Evolutionary conservation across 768 basidiomycete genomes (phyloP).

Genomic region (Suillus occidentalis): DNA sequence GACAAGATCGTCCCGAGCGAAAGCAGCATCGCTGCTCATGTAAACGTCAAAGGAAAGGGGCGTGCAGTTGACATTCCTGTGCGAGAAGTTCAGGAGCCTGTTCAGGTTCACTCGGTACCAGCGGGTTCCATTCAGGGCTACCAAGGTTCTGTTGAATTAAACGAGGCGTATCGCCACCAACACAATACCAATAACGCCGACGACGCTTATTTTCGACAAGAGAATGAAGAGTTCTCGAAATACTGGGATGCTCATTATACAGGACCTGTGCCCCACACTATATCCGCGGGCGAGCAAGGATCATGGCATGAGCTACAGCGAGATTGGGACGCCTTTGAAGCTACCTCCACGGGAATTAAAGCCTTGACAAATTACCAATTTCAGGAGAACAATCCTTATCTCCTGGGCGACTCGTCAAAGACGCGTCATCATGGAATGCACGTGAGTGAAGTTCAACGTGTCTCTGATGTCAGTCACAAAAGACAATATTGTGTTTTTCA

Average conservation of each 20-base stretch:
- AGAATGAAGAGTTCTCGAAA: slow-evolving; percentile 63
- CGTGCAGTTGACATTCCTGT: slow-evolving; percentile 35
- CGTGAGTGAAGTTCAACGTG: slow-evolving; percentile 26
- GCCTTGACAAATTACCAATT: slow-evolving; percentile 65
- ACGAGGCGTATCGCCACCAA: slow-evolving; percentile 20
- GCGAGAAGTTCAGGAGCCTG: slow-evolving; percentile 3
- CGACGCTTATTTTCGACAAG: slow-evolving; percentile 69
- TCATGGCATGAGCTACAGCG: slow-evolving; percentile 68
- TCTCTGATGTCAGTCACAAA: slow-evolving; percentile 40
- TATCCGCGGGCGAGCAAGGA: slow-evolving; percentile 29
- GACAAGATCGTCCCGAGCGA: slow-evolving; percentile 70
- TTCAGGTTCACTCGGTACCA: slow-evolving; percentile 6
- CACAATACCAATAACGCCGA: slow-evolving; percentile 40
- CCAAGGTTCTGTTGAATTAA: slow-evolving; percentile 22
- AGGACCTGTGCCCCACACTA: slow-evolving; percentile 12
- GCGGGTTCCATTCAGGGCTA: slow-evolving; percentile 10
- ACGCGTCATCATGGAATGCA: slow-evolving; percentile 48
- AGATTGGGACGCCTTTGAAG: slow-evolving; percentile 84
- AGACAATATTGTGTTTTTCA: slow-evolving; percentile 11
- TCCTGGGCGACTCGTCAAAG: slow-evolving; percentile 55
- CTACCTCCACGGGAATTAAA: slow-evolving; percentile 63
- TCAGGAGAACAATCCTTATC: slow-evolving; percentile 76
- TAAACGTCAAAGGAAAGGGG: slow-evolving; percentile 72
- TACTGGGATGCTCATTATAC: slow-evolving; percentile 55
- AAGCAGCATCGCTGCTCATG: slow-evolving; percentile 14